phyloP scores from a whole-genome alignment of 2,329 filamentous ascomycete species.

The Metarhizium humberi region DNA sequence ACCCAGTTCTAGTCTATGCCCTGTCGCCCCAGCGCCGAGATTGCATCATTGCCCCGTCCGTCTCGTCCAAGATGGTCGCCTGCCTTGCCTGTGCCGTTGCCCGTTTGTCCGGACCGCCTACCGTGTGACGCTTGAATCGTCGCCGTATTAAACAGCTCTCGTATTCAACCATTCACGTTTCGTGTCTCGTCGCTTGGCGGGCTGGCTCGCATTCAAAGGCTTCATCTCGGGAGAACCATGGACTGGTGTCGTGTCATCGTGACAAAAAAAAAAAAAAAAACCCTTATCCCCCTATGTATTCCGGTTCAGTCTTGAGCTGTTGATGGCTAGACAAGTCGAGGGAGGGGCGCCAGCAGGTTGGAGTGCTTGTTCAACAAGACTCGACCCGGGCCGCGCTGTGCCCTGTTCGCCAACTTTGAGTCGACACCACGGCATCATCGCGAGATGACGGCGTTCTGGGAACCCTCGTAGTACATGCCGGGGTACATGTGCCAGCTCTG shows the following conservation, averaged over 20 bases:
- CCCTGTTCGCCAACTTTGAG: neutral
- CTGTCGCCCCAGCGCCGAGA: neutral
- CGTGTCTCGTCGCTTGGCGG: neutral
- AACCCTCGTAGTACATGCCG: constrained; percentile 18
- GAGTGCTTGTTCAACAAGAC: neutral
- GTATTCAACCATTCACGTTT: neutral
- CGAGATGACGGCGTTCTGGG: constrained; percentile 8
- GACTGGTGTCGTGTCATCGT: neutral
- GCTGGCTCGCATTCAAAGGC: neutral
- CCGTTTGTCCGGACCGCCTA: neutral
- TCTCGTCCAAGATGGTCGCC: neutral
- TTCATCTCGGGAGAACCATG: neutral
- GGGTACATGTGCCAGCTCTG: constrained; percentile 24
- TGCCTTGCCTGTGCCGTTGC: neutral
- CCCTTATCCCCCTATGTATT: neutral
- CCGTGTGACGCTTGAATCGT: neutral
- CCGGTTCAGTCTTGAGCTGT: neutral
- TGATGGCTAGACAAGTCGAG: neutral
- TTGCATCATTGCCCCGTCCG: neutral
- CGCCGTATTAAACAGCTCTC: neutral
- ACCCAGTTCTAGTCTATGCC: neutral
- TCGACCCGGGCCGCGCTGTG: neutral
- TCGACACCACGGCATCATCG: constrained; percentile 2
- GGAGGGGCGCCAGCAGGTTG: neutral
- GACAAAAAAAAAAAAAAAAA: neutral